Evolutionary conservation across 2,329 filamentous ascomycete genomes (phyloP).

Genomic region (Scleromitrula shiraiana): DNA sequence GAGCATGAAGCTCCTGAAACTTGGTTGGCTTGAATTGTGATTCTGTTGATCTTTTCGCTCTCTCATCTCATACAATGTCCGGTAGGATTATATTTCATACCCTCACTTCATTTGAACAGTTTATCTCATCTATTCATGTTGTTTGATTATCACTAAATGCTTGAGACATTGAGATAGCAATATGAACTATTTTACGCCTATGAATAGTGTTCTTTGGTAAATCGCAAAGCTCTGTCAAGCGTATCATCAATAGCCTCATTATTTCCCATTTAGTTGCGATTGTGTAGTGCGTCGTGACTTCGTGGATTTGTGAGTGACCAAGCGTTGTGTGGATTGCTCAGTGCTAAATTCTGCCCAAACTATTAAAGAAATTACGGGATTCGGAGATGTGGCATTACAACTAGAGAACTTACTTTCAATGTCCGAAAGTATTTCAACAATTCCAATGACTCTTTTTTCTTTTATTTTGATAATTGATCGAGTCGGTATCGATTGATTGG

Average conservation of each 20-base stretch:
- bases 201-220: slow-evolving; percentile 6
- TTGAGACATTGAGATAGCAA: neutral
- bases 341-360: slow-evolving; percentile 1
- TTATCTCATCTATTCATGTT: neutral
- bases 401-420: neutral
- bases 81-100: neutral
- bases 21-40: neutral
- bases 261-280: slow-evolving; percentile 8
- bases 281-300: slow-evolving; percentile 8
- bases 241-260: neutral
- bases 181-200: neutral
- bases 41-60: neutral
- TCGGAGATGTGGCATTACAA: neutral
- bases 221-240: neutral
- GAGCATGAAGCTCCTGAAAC: neutral
- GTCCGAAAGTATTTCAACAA: neutral
- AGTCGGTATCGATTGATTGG: neutral
- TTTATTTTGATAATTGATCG: neutral
- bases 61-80: neutral
- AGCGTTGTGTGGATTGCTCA: neutral
- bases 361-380: slow-evolving; percentile 3
- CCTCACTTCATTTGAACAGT: neutral
- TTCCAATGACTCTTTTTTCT: neutral
- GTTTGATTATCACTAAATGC: neutral
- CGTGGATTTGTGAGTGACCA: neutral